phyloP scores from a whole-genome alignment of 1,284 basidiomycete species.

The Moesziomyces antarcticus region DNA sequence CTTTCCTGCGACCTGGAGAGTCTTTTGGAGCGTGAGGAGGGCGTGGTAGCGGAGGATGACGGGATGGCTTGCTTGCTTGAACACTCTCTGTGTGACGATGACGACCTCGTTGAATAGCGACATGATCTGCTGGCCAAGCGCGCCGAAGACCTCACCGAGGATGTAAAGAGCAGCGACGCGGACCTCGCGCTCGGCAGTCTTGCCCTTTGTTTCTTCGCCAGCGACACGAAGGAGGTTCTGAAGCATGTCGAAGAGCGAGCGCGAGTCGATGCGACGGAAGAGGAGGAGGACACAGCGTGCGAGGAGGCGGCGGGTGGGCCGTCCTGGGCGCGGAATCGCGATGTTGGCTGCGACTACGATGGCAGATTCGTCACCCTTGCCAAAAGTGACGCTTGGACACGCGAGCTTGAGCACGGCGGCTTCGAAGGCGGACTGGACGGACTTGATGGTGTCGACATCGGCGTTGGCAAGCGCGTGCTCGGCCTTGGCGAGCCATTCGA shows the following conservation, averaged over 20 bases:
- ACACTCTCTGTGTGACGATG: constrained; percentile 40
- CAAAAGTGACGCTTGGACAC: constrained; percentile 49
- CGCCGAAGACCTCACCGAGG: constrained; percentile 86
- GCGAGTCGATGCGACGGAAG: constrained; percentile 81
- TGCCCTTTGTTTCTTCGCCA: constrained; percentile 67
- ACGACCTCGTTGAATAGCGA: constrained; percentile 87
- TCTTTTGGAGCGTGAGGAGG: constrained; percentile 79
- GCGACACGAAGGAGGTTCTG: constrained; percentile 66
- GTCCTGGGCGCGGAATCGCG: constrained; percentile 74
- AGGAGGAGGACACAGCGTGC: constrained; percentile 81
- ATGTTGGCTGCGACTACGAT: constrained; percentile 30
- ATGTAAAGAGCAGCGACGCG: constrained; percentile 81
- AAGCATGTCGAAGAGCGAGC: constrained; percentile 87
- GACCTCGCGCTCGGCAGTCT: constrained; percentile 77
- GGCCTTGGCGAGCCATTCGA: constrained; percentile 80
- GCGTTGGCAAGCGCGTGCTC: constrained; percentile 73
- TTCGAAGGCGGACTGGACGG: constrained; percentile 75
- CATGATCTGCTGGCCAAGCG: constrained; percentile 87
- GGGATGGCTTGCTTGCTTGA: constrained; percentile 44
- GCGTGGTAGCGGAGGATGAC: constrained; percentile 86
- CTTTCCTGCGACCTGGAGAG: constrained; percentile 80
- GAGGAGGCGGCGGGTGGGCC: constrained; percentile 82
- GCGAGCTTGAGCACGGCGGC: constrained; percentile 76
- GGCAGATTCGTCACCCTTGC: constrained; percentile 21
- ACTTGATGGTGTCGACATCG: constrained; percentile 71